Evolutionary conservation across 2,329 filamentous ascomycete genomes (phyloP).

Genomic region (Aspergillus sp.): DNA sequence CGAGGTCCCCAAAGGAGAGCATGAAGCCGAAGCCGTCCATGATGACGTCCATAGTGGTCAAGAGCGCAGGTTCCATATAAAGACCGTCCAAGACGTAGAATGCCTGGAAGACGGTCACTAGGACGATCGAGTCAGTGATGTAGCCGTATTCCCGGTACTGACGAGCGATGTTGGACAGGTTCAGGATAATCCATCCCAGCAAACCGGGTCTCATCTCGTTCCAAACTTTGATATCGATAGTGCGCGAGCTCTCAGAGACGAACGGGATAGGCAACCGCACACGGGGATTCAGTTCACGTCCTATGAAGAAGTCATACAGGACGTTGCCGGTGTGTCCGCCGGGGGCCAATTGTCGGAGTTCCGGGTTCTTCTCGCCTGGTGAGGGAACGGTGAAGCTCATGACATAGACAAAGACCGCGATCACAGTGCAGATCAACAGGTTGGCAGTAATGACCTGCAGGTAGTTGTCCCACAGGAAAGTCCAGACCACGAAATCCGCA

Average conservation of each 20-base stretch:
- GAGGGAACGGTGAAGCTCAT: slow-evolving; percentile 71
- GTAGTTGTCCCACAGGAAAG: slow-evolving; percentile 87
- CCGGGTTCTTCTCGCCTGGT: slow-evolving; percentile 55
- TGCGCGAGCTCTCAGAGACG: slow-evolving; percentile 53
- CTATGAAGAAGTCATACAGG: slow-evolving; percentile 95
- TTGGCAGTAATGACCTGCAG: slow-evolving; percentile 77
- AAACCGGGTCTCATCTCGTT: slow-evolving; percentile 88
- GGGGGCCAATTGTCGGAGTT: slow-evolving; percentile 69
- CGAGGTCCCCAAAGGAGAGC: slow-evolving; percentile 85
- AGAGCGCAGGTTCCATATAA: slow-evolving; percentile 78
- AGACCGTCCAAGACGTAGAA: slow-evolving; percentile 79
- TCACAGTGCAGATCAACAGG: slow-evolving; percentile 63
- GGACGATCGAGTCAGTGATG: slow-evolving; percentile 76
- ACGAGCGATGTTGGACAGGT: slow-evolving; percentile 76
- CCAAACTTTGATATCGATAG: slow-evolving; percentile 84
- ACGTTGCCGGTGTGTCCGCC: slow-evolving; percentile 78
- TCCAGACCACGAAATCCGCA: slow-evolving; percentile 80
- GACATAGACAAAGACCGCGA: slow-evolving; percentile 74
- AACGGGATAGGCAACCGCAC: slow-evolving; percentile 48
- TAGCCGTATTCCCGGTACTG: slow-evolving; percentile 81
- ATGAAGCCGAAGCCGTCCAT: slow-evolving; percentile 93
- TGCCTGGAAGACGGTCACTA: slow-evolving; percentile 69
- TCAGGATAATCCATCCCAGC: slow-evolving; percentile 79
- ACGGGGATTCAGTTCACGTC: slow-evolving; percentile 88
- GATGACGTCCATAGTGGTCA: slow-evolving; percentile 92